Conservation (phyloP, 441 rosid species). For the Mallotus japonicus region DNA sequence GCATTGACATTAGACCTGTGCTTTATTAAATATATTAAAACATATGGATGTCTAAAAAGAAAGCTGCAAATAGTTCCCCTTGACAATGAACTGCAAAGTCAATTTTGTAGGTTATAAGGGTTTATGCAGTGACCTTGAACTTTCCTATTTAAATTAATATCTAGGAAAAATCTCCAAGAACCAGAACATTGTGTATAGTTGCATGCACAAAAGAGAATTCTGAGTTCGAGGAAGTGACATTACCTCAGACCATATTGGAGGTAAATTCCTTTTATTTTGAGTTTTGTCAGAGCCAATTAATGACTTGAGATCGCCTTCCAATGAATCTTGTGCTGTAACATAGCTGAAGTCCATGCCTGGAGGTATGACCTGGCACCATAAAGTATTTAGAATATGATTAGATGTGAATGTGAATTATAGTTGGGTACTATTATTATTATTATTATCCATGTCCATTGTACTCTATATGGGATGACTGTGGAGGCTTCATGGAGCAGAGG, state of each 20-base stretch:
- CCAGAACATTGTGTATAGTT: too few species aligned
- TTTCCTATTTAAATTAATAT: background rate
- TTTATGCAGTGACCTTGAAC: background rate
- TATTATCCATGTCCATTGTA: too few species aligned
- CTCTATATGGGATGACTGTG: too few species aligned
- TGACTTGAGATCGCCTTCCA: slow-evolving; percentile 66
- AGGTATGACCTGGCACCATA: slow-evolving; percentile 59
- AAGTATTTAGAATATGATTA: slow-evolving; percentile 10
- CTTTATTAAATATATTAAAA: background rate
- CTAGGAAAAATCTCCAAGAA: too few species aligned
- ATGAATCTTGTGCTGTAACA: slow-evolving; percentile 51
- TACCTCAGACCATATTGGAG: slow-evolving; percentile 94
- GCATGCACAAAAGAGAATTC: background rate
- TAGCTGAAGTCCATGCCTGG: slow-evolving; percentile 84
- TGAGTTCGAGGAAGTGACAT: slow-evolving; percentile 12
- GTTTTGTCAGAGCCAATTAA: slow-evolving; percentile 60
- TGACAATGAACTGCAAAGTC: background rate
- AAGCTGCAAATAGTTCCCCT: background rate
- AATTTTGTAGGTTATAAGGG: background rate
- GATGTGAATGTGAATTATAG: background rate
- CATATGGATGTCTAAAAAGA: background rate
- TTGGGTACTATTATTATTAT: background rate
- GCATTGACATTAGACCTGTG: background rate
- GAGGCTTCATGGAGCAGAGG: too few species aligned
- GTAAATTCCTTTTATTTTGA: slow-evolving; percentile 66